Evolutionary conservation across 1,284 basidiomycete genomes (phyloP), one percentile per base, ranked within the genome.

Genomic region (Microbotryum intermedium): DNA sequence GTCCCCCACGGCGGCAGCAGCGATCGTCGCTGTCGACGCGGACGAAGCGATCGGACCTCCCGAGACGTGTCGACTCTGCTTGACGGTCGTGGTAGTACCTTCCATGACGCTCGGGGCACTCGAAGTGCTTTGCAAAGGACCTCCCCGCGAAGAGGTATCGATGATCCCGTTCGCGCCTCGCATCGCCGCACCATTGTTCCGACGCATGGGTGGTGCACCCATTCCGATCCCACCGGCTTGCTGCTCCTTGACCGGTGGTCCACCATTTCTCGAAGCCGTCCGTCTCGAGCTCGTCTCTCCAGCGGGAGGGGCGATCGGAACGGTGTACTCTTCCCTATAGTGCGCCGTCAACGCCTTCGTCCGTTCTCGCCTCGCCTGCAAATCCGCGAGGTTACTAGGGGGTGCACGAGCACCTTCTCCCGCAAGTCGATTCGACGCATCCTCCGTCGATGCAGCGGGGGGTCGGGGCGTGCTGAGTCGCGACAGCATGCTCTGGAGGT

Each of bases 401-500:
- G 34, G 34, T 39, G 34, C 34, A 5, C 34, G 34, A 5, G 34
- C 34, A 39, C 34, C 34, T 16, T 16, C 13, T 39, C 34, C 34
- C 34, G 20, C 11, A 25, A 25, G 10, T 18, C 25, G 9, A 26
- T 16, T 51, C 29, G 28, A 51, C 20, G 8, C 16, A 11, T 39
- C 34, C 4, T 39, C 13, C 9, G 9, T 39, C 10, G 34, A 39
- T 39, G 16, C 34, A 39, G 34, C 34, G 2, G 34, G 34, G 10
- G 34, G 34, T 18, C 34, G 34, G 13, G 68, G 66, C 54, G 60
- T 64, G 21, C 59, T 54, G 25, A 70, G 55, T 16, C 58, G 50
- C n/a, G 62, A 62, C 34, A 70, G 57, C 69, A 70, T 70, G 43
- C 46, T 55, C 46, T 70, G 69, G 21, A 70, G 48, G 48, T 69